A percentile compares a stretch with the other conserved stretches of the same genome.
Conservation (phyloP, 2,329 filamentous ascomycete genomes). For the Knufia fluminis region DNA sequence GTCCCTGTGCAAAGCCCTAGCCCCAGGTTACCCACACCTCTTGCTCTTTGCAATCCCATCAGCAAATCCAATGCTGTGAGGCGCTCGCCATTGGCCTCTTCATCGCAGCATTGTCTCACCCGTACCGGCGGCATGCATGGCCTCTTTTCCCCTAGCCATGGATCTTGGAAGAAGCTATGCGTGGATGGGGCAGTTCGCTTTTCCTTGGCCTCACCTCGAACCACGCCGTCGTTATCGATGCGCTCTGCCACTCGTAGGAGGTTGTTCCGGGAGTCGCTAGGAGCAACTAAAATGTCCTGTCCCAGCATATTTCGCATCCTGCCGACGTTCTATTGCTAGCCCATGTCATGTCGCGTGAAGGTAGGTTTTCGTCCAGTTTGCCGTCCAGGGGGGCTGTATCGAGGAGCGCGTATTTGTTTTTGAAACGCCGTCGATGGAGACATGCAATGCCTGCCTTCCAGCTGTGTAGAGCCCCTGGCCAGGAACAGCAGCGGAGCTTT, state of each 20-base stretch:
- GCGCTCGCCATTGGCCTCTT: neutral
- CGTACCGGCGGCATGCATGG: neutral
- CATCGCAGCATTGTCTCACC: neutral
- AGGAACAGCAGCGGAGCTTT: neutral
- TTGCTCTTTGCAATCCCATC: neutral
- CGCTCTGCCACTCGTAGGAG: constrained; percentile 1
- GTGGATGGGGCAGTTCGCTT: neutral
- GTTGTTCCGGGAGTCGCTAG: neutral
- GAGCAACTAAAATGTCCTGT: neutral
- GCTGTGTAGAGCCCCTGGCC: neutral
- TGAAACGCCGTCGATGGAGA: neutral
- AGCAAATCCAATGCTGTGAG: neutral
- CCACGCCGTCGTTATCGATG: neutral
- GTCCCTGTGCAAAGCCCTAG: neutral
- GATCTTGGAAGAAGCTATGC: neutral
- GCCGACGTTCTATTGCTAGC: neutral
- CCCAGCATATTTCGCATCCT: neutral
- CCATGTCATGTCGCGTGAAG: neutral
- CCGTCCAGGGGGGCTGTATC: neutral
- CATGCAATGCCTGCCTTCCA: neutral
- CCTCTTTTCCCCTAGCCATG: neutral
- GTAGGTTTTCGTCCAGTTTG: neutral
- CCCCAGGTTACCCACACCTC: neutral
- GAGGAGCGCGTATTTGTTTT: neutral
- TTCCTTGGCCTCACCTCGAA: neutral